Evolutionary conservation across 345 rosid species (phyloP), one percentile per base, ranked within the genome.

Genomic region (Sonneratia caseolaris): DNA sequence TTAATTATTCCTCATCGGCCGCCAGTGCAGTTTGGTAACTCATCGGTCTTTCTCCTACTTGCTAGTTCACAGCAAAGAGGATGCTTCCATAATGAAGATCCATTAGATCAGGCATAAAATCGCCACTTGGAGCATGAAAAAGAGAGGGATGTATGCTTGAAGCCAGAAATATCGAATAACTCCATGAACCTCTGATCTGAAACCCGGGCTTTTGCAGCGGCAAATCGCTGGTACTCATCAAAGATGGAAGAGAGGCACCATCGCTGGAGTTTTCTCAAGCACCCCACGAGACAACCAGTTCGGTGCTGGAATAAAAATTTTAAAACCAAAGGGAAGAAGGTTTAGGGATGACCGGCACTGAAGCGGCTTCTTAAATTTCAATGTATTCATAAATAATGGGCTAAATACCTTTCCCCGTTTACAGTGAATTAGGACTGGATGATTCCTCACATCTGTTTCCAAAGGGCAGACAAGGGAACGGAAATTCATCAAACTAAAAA

Each of bases 171-270:
- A 74, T 94, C 96, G 75, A 94, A 90, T 77, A 83, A 75, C 83
- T 91, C 98, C 95, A 90, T 88, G 76, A 94, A 94, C 88, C 82
- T 91, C 85, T 90, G 91, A 83, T 91, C 97, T 3, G 96, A 81
- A 64, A 87, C 88, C 77, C 98, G 92, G 66, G 98, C 95, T 83
- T 94, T 94, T 7, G 93, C 93, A 7, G 95, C 98, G 36, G 98
- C 97, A 70, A 86, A 94, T 32, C 95, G 83, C 74, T 87, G 88
- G 72, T 94, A 94, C 84, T 94, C 98, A 1, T 94, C 97, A 18
- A 90, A 87, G 11, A 94, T 81, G 22, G 97, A 91, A 66, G 96
- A 43, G 45, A 94, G 83, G 72, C 98, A 90, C 97, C 97, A 91
- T 65, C 84, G 84, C 74, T 94, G 97, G 73, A 90, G 74, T 79